Evolutionary conservation across 2,329 filamentous ascomycete genomes (phyloP), one percentile per base, ranked within the genome.

Genomic region (Pseudogymnoascus sp.): DNA sequence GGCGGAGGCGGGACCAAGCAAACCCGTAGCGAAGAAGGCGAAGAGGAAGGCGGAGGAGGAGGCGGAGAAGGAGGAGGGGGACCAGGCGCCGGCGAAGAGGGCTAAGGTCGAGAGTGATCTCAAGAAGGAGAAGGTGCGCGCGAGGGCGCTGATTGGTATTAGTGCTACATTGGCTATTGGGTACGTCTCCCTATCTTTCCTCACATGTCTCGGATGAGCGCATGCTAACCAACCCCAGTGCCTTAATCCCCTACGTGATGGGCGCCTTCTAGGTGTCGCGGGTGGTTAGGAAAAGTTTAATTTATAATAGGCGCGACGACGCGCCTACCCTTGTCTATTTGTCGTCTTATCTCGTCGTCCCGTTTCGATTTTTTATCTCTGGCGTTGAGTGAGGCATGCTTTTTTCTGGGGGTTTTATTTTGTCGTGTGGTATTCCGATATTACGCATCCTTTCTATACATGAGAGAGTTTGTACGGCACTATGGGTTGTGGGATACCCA

Each of bases 131-230:
- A 89, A 87, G 71, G 90, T 97, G 67, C 87, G 90, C 76, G 90
- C 87, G 75, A 85, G 92, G 72, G 91, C 94, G 55, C 79, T 96
- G 64, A 82, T 96, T 65, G 93, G 94, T 63, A 84, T 97, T 60
- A 90, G 87, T 65, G 91, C 91, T 63, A 94, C 90, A 55, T 82
- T 97, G 73, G 90, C 90, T 62, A 83, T 97, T 74, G 92, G 92
- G 94, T 97, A 84, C 15, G 1, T 10, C 58, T 55, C 4, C 7
- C 35, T 15, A 37, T 36, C 42, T 7, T 29, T 7, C 6, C 45
- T 31, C 18, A n/a, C 33, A n/a, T n/a, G n/a, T 31, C 7, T 5
- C 2, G 15, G 31, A 15, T 37, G 25, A 25, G 13, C 9, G 9
- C 27, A 55, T 59, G 48, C 69, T 69, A 64, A 69, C 59, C 18